Conservation (phyloP, 192 early-diverging fungal genomes). For the Coemansia sp. region DNA sequence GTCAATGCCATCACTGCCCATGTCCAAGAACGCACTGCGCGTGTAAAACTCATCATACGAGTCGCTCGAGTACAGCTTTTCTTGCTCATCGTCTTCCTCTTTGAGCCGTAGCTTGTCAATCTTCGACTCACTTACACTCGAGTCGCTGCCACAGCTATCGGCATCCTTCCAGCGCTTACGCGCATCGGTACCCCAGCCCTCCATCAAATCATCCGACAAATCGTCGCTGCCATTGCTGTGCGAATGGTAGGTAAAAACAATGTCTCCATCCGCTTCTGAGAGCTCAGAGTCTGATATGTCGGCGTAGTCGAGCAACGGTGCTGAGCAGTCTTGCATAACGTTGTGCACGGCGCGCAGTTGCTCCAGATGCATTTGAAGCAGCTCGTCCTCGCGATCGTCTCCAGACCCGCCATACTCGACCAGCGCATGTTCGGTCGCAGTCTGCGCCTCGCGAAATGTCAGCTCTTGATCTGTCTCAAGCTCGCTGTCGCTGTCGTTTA, state of each 20-base stretch:
- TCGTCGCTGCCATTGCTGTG: conserved; percentile 22
- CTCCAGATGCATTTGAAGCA: conserved; percentile 49
- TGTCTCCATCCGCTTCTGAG: conserved; percentile 21
- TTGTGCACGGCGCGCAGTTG: conserved; percentile 49
- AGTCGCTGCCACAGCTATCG: conserved; percentile 22
- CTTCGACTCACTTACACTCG: conserved; percentile 36
- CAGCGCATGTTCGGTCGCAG: conserved; percentile 37
- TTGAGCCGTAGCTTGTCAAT: conserved; percentile 32
- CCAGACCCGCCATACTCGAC: conserved; percentile 12
- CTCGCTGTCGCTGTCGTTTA: conserved; percentile 11
- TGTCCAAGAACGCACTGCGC: conserved; percentile 37
- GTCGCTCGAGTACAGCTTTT: conserved; percentile 45
- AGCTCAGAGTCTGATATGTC: conserved; percentile 15
- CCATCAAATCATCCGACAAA: conserved; percentile 41
- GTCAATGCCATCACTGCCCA: conserved; percentile 18
- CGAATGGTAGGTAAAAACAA: conserved; percentile 37
- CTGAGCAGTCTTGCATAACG: conserved; percentile 39
- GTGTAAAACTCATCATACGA: conserved; percentile 51
- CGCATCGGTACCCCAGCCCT: conserved; percentile 34
- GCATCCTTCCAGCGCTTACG: conserved; percentile 29
- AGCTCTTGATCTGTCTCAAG: conserved; percentile 44
- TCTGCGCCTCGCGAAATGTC: conserved; percentile 36
- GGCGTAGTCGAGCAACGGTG: conserved; percentile 27
- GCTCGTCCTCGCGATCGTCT: conserved; percentile 40
- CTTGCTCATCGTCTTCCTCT: conserved; percentile 29